phyloP scores from a whole-genome alignment of 306 rosid genomes.

The Hippophae gyantsensis region DNA sequence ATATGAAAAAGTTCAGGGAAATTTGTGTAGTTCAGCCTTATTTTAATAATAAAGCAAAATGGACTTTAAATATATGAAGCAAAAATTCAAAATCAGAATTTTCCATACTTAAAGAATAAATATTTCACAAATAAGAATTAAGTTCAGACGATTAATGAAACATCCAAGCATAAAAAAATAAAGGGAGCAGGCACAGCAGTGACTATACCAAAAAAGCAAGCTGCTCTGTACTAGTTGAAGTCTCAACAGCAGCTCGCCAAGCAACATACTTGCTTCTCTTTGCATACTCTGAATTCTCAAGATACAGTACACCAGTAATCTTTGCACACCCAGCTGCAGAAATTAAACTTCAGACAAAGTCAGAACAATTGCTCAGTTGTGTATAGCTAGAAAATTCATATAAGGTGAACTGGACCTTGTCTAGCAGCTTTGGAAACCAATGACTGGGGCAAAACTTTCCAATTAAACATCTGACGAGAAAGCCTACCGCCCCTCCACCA shows the following conservation, averaged over 20 bases:
- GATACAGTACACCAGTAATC: conserved; percentile 75
- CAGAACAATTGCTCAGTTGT: conserved; percentile 36
- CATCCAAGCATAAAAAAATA: conserved; percentile 16
- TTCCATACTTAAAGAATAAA: not conserved
- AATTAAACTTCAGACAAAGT: conserved; percentile 34
- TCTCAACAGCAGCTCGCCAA: conserved; percentile 91
- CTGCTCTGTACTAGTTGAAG: conserved; percentile 72
- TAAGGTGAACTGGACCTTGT: conserved; percentile 52
- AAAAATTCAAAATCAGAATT: no score
- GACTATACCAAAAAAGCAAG: conserved; percentile 75
- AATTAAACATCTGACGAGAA: conserved; percentile 77
- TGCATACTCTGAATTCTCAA: conserved; percentile 85
- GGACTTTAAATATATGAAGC: no score
- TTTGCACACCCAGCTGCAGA: conserved; percentile 82
- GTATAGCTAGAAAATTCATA: conserved; percentile 22
- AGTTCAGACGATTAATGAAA: not conserved
- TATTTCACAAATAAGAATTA: not conserved
- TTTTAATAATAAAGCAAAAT: no score
- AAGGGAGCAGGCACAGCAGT: conserved; percentile 14
- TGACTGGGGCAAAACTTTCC: conserved; percentile 68
- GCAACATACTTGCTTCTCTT: conserved; percentile 70
- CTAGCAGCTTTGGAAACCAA: conserved; percentile 83
- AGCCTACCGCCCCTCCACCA: conserved; percentile 99
- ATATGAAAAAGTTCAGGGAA: no score
- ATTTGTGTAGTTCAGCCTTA: no score